Conservation (phyloP, 805 yeast species). For the Wickerhamiella siamensis region DNA sequence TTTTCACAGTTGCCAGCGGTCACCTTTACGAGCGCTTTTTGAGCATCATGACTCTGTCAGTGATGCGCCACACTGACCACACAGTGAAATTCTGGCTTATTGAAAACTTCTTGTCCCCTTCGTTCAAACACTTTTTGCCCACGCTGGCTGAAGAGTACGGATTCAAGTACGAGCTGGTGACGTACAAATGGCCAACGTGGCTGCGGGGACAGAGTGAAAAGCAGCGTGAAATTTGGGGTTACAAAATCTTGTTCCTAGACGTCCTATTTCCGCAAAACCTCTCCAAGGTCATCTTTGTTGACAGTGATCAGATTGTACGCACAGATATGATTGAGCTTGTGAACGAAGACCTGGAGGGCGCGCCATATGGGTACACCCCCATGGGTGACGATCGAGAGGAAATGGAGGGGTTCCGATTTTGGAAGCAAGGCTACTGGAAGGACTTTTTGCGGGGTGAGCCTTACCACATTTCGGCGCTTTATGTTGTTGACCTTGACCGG, state of each 20-base stretch:
- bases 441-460: conserved; percentile 41
- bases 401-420: conserved; percentile 76
- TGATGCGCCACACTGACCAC: conserved; percentile 47
- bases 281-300: conserved; percentile 67
- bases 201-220: conserved; percentile 61
- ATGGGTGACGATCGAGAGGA: conserved; percentile 71
- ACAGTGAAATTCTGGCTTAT: conserved; percentile 75
- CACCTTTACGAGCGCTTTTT: conserved; percentile 60
- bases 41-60: conserved; percentile 69
- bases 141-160: conserved; percentile 40
- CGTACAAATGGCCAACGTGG: conserved; percentile 91
- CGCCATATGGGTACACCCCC: conserved; percentile 78
- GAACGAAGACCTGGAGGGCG: conserved; percentile 56
- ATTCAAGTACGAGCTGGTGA: conserved; percentile 62
- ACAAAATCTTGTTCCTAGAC: conserved; percentile 74
- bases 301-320: conserved; percentile 71
- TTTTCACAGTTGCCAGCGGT: conserved; percentile 74
- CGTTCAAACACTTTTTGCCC: conserved; percentile 48
- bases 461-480: conserved; percentile 76
- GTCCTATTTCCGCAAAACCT: conserved; percentile 71
- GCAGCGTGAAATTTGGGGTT: conserved; percentile 76
- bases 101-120: conserved; percentile 65
- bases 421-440: conserved; percentile 91
- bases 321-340: conserved; percentile 58
- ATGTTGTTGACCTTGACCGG: conserved; percentile 57